Conservation (phyloP, 371 early-diverging fungal genomes). For the Mucor plumbeus region DNA sequence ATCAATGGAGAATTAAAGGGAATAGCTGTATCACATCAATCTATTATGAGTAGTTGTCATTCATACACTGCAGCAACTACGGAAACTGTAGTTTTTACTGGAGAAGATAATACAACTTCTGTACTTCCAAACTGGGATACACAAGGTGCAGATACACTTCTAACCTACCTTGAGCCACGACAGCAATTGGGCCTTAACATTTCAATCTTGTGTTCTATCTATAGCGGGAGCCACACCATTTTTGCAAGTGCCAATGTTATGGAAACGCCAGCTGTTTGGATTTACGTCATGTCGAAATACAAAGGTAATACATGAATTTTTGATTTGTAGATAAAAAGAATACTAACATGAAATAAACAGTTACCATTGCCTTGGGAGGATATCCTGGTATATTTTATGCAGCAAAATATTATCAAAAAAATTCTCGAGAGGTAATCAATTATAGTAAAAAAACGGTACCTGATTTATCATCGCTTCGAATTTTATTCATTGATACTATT, state of each 20-base stretch:
- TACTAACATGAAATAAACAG: slow-evolving; percentile 26
- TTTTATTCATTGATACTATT: slow-evolving; percentile 74
- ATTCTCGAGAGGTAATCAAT: slow-evolving; percentile 52
- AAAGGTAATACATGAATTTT: slow-evolving; percentile 31
- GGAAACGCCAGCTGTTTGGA: slow-evolving; percentile 70
- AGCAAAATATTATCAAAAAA: slow-evolving; percentile 55
- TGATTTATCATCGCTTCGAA: slow-evolving; percentile 66
- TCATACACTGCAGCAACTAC: slow-evolving; percentile 30
- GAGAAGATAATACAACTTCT: slow-evolving; percentile 19
- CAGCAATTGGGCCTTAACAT: slow-evolving; percentile 78
- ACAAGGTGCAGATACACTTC: slow-evolving; percentile 51
- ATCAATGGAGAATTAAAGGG: slow-evolving; percentile 82
- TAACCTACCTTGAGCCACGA: slow-evolving; percentile 76
- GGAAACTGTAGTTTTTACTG: slow-evolving; percentile 17
- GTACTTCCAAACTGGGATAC: slow-evolving; percentile 30
- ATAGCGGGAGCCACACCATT: slow-evolving; percentile 70
- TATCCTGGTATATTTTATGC: slow-evolving; percentile 71
- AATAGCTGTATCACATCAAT: slow-evolving; percentile 75
- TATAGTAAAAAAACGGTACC: slow-evolving; percentile 65
- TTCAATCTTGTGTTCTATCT: slow-evolving; percentile 68
- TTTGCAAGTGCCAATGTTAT: slow-evolving; percentile 63
- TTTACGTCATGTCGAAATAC: slow-evolving; percentile 65
- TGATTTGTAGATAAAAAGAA: neutral
- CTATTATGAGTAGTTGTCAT: slow-evolving; percentile 70
- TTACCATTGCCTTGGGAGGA: slow-evolving; percentile 73